Conservation (phyloP, 129 eudicot species). For the Oenanthe sinensis region DNA sequence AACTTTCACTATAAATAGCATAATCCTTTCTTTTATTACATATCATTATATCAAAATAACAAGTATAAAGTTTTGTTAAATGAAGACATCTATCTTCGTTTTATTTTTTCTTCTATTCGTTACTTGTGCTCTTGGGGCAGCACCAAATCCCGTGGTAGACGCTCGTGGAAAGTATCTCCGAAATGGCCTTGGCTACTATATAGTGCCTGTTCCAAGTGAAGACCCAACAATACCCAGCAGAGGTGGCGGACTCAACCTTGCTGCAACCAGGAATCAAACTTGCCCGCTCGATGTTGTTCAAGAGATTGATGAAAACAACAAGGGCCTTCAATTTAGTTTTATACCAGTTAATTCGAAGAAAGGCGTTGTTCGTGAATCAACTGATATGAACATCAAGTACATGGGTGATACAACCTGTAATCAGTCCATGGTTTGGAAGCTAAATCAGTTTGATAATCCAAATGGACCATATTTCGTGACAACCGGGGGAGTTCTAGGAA, state of each 20-base stretch:
- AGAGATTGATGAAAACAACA: background rate
- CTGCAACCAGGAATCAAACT: background rate
- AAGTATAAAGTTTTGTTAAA: background rate
- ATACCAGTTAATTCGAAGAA: background rate
- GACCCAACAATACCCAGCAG: background rate
- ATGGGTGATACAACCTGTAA: background rate
- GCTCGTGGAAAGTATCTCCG: background rate
- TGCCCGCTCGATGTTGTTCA: constrained; percentile 12
- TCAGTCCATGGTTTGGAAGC: constrained; percentile 6
- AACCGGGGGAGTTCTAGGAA: background rate
- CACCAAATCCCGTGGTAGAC: background rate
- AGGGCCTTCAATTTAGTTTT: background rate
- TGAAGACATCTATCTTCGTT: background rate
- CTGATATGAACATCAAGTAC: constrained; percentile 9
- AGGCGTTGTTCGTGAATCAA: constrained; percentile 1
- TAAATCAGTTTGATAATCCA: background rate
- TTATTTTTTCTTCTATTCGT: background rate
- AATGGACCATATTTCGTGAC: constrained; percentile 8
- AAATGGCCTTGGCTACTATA: background rate
- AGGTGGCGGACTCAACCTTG: constrained; percentile 13
- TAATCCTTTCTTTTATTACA: background rate
- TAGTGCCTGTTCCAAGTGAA: constrained; percentile 1
- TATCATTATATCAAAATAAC: background rate
- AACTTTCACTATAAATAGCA: background rate
- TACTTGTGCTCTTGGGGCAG: background rate